These are phyloP conservation scores for Rhizopus sp. DNA, from an alignment of 371 early-diverging fungal genomes.

Conservation along the genomic window DNA sequence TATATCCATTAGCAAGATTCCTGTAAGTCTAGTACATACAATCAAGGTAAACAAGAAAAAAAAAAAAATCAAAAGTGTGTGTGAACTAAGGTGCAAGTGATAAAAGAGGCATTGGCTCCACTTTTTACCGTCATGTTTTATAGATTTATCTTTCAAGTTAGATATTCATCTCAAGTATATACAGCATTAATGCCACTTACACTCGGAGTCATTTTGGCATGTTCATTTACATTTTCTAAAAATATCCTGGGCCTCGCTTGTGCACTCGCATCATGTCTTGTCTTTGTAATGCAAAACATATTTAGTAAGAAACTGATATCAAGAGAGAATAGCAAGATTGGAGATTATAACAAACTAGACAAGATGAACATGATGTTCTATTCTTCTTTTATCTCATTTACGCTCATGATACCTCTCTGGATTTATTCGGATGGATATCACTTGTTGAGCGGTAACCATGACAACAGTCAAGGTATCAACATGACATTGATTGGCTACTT, in stretches of 20 bases:
- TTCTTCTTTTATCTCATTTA: slow-evolving; percentile 68
- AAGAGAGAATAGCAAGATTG: slow-evolving; percentile 42
- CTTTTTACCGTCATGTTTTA: slow-evolving; percentile 85
- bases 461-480: slow-evolving; percentile 5
- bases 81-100: too few species aligned
- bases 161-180: slow-evolving; percentile 71
- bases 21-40: slow-evolving; percentile 87
- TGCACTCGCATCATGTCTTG: slow-evolving; percentile 73
- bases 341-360: slow-evolving; percentile 66
- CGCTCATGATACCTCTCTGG: slow-evolving; percentile 83
- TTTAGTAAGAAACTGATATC: slow-evolving; percentile 77
- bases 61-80: neutral
- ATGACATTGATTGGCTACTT: slow-evolving; percentile 49
- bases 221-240: slow-evolving; percentile 49
- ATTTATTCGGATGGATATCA: slow-evolving; percentile 72
- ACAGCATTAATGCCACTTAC: slow-evolving; percentile 79
- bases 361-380: slow-evolving; percentile 85
- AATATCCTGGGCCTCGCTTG: slow-evolving; percentile 70
- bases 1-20: slow-evolving; percentile 74
- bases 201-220: slow-evolving; percentile 75
- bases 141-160: slow-evolving; percentile 64
- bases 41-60: slow-evolving; percentile 81
- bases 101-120: slow-evolving; percentile 76
- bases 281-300: slow-evolving; percentile 86
- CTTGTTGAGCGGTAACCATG: slow-evolving; percentile 12